Evolutionary conservation across 2,329 filamentous ascomycete genomes (phyloP).

Genomic region (Allantophomopsis lycopodina): DNA sequence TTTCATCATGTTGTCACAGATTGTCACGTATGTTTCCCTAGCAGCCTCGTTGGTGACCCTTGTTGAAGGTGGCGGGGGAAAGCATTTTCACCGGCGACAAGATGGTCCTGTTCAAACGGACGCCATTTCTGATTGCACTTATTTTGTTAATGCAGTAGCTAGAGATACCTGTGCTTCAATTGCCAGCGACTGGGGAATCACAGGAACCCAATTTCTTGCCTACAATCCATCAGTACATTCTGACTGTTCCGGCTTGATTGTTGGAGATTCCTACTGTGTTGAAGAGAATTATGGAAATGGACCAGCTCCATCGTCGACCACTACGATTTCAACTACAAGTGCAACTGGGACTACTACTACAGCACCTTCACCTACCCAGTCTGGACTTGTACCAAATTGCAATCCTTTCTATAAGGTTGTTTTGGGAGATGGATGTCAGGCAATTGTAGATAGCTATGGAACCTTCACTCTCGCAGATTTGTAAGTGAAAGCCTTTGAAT

Average conservation of each 20-base stretch:
- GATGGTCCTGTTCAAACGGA: too few species aligned
- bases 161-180: constrained; percentile 19
- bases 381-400: constrained; percentile 2
- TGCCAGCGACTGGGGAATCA: constrained; percentile 7
- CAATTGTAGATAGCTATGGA: constrained; percentile 1
- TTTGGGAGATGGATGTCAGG: constrained; percentile 1
- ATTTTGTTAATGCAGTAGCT: constrained; percentile 6
- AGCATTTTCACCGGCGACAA: too few species aligned
- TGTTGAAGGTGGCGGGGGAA: too few species aligned
- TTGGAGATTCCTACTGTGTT: constrained; percentile 11
- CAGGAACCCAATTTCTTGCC: constrained; percentile 7
- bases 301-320: too few species aligned
- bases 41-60: too few species aligned
- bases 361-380: constrained; percentile 6
- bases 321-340: too few species aligned
- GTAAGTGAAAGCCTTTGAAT: not conserved
- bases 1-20: too few species aligned
- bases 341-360: not conserved
- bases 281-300: too few species aligned
- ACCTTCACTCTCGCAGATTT: constrained; percentile 3
- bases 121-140: too few species aligned
- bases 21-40: too few species aligned
- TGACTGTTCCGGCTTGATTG: constrained; percentile 12
- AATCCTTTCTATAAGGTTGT: constrained; percentile 2
- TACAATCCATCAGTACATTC: constrained; percentile 16